A percentile compares a stretch with the other conserved stretches of the same genome.
phyloP scores from a whole-genome alignment of 768 basidiomycete genomes.

The Ramaria sp. region DNA sequence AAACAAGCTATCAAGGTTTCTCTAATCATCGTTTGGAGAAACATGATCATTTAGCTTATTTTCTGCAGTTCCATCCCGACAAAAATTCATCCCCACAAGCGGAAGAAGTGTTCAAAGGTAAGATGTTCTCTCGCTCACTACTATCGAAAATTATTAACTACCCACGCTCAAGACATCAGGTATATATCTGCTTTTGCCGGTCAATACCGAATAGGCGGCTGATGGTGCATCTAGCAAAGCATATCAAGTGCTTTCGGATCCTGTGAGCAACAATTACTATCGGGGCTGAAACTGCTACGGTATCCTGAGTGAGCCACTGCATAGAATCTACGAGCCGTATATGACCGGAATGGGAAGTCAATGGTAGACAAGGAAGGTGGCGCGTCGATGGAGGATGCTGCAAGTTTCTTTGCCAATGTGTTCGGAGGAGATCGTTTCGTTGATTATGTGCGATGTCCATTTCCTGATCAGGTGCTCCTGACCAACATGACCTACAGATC shows the following conservation, averaged over 20 bases:
- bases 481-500: conserved; percentile 42
- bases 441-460: conserved; percentile 60
- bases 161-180: background rate
- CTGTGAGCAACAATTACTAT: conserved; percentile 37
- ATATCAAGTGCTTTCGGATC: conserved; percentile 83
- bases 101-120: conserved; percentile 94
- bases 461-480: background rate
- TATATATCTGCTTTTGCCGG: background rate
- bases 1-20: conserved; percentile 87
- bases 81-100: conserved; percentile 91
- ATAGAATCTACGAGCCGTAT: conserved; percentile 76
- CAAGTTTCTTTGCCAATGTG: conserved; percentile 89
- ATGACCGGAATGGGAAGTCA: conserved; percentile 91
- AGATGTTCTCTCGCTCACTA: conserved; percentile 13
- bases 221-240: conserved; percentile 55
- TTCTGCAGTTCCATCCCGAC: conserved; percentile 78
- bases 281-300: background rate
- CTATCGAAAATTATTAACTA: background rate
- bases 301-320: background rate
- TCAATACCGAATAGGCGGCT: background rate
- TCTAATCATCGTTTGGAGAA: conserved; percentile 2
- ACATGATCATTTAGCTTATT: background rate
- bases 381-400: conserved; percentile 78
- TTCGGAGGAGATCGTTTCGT: conserved; percentile 91
- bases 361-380: conserved; percentile 81